Evolutionary conservation across 176 grass and related monocot species (phyloP), one percentile per base, ranked within the genome.

Genomic region (Stipa capillata): DNA sequence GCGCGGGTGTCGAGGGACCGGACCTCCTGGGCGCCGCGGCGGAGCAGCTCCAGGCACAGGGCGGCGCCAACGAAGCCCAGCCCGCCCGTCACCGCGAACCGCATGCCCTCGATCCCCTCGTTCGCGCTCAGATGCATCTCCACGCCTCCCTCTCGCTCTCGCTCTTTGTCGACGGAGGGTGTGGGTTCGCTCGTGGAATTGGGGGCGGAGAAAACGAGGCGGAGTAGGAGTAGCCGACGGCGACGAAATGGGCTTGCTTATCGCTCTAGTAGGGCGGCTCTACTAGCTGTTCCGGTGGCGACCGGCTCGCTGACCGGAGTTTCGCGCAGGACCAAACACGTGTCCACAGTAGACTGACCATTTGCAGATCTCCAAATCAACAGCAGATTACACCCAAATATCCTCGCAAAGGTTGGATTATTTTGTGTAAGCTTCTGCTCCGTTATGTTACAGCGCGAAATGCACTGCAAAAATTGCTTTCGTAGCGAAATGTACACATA

Each of bases 31-130:
- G 94, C 91, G 28, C 94, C 91, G 43, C 89, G 91, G 82, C 79
- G 89, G 55, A 85, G 75, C 32, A 94, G 89, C 82, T 97, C 91
- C 11, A 84, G 78, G 94, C 89, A 94, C 45, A 97, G 91, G 1
- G 91, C 84, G 15, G 89, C 73, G 25, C 91, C 94, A 7, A 97
- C 84, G 79, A 94, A 94, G 20, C 95, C 92, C 82, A 81, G 77
- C 20, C 95, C 92, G 60, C 92, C 95, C 10, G 87, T 97, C 76
- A 97, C 95, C 42, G 74, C 89, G 82, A 85, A 97, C 85, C 82
- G 85, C 43, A 67, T 35, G 56, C 89, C 92, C 81, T 90, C 89
- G 75, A 94, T 86, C 62, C 89, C 95, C 85, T 88, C 88, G 69
- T 92, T 86, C 88, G 50, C 85, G 69, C 91, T 94, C 70, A 90